Percentiles rank a stretch among this genome's conserved stretches.
These are phyloP conservation scores for Vaccinium vitisidaea DNA, from an alignment of 148 eudicot genomes.

Conservation along the genomic window DNA sequence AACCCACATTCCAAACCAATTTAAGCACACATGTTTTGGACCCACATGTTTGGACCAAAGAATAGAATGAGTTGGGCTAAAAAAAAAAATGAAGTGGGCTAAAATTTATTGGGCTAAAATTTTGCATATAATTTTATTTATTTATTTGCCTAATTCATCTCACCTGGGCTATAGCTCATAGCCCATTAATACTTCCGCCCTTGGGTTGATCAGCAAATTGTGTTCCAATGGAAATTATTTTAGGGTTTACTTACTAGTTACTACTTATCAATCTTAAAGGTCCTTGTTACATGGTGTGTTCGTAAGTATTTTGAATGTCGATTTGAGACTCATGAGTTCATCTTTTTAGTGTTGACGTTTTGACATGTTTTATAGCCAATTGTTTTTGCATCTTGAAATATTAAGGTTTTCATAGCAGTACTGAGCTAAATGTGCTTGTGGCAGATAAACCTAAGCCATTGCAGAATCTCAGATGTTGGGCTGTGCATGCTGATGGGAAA, in stretches of 20 bases:
- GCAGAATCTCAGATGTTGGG: constrained; percentile 58
- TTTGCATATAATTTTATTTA: too few species aligned
- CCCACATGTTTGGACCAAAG: too few species aligned
- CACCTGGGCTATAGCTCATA: too few species aligned
- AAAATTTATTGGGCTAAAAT: too few species aligned
- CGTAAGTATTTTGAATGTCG: neutral
- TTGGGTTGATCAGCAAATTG: neutral
- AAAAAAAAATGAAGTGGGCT: too few species aligned
- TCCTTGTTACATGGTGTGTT: neutral
- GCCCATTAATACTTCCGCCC: too few species aligned
- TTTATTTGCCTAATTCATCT: too few species aligned
- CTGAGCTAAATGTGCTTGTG: constrained; percentile 17
- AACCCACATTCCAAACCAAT: too few species aligned
- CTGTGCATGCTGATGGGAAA: constrained; percentile 68
- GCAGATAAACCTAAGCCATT: constrained; percentile 67
- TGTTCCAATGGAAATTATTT: neutral
- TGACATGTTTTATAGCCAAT: neutral
- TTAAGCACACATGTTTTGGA: too few species aligned
- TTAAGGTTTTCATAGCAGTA: neutral
- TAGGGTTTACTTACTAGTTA: neutral
- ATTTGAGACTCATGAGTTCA: neutral
- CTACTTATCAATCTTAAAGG: neutral
- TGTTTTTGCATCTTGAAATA: neutral
- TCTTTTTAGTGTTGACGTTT: neutral
- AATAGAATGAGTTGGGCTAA: too few species aligned